These are phyloP conservation scores for Phoma sp. DNA, from an alignment of 2,329 filamentous ascomycete genomes.

Conservation along the genomic window DNA sequence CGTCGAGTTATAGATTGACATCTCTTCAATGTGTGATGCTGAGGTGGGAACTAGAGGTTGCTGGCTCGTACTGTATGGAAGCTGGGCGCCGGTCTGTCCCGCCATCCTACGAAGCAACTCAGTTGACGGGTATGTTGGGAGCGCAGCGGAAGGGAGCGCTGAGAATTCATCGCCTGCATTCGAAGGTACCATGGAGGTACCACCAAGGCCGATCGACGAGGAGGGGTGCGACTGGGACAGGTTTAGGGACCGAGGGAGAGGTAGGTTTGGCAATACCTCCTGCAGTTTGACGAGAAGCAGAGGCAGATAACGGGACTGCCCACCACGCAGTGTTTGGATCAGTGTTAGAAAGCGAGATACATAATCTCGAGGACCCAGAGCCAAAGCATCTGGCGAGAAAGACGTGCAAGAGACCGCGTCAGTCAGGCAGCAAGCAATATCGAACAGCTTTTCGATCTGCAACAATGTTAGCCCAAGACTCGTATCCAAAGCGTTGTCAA, in stretches of 20 bases:
- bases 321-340: slow-evolving; percentile 73
- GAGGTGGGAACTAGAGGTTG: slow-evolving; percentile 39
- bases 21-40: slow-evolving; percentile 42
- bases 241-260: slow-evolving; percentile 45
- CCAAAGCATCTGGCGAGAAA: slow-evolving; percentile 62
- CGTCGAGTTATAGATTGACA: slow-evolving; percentile 43
- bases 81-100: slow-evolving; percentile 43
- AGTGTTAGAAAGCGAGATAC: slow-evolving; percentile 71
- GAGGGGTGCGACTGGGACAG: slow-evolving; percentile 35
- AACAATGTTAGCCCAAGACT: slow-evolving; percentile 32
- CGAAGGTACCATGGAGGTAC: slow-evolving; percentile 34
- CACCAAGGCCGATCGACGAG: slow-evolving; percentile 36
- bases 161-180: slow-evolving; percentile 40
- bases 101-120: slow-evolving; percentile 45
- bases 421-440: slow-evolving; percentile 74
- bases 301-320: slow-evolving; percentile 77
- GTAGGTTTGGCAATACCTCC: slow-evolving; percentile 66
- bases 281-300: slow-evolving; percentile 77
- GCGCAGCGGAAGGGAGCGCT: slow-evolving; percentile 30
- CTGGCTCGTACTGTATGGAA: slow-evolving; percentile 41
- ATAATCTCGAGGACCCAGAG: slow-evolving; percentile 68
- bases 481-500: slow-evolving; percentile 18
- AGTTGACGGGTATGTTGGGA: slow-evolving; percentile 40
- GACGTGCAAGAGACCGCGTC: slow-evolving; percentile 72
- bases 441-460: slow-evolving; percentile 79